phyloP scores from a whole-genome alignment of 768 basidiomycete species.

The Hortiboletus campestris region DNA sequence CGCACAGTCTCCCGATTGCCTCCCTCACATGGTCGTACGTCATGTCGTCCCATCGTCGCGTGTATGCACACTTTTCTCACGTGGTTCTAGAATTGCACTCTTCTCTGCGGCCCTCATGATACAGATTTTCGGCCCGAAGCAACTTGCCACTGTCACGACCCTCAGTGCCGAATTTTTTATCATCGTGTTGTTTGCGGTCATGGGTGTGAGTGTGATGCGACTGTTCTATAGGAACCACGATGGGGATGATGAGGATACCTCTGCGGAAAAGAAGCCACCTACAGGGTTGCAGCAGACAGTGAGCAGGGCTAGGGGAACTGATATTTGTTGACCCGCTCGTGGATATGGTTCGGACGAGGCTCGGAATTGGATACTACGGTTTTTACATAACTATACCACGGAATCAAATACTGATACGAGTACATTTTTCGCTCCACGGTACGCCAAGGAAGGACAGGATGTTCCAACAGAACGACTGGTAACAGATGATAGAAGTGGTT shows the following conservation, averaged over 20 bases:
- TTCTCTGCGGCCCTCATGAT: constrained; percentile 4
- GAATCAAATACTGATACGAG: too few species aligned
- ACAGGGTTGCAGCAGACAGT: not conserved
- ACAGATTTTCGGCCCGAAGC: constrained; percentile 7
- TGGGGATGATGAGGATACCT: not conserved
- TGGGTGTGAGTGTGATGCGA: constrained; percentile 1
- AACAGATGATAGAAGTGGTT: too few species aligned
- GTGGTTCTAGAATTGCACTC: constrained; percentile 3
- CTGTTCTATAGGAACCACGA: not conserved
- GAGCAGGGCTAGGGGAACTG: not conserved
- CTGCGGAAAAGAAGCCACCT: not conserved
- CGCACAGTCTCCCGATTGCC: constrained; percentile 13
- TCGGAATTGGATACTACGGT: too few species aligned
- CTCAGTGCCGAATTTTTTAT: constrained; percentile 6
- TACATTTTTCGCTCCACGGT: too few species aligned
- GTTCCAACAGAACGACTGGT: too few species aligned
- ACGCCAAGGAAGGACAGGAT: too few species aligned
- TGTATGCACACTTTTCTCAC: not conserved
- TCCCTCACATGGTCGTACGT: constrained; percentile 17
- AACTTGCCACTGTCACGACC: not conserved
- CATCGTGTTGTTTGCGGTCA: not conserved
- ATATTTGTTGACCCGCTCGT: too few species aligned
- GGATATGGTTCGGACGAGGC: too few species aligned
- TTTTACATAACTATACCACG: too few species aligned
- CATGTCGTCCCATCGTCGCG: not conserved